Conservation (phyloP, 257 asterid genomes). For the Solanum megistacrolobum region DNA sequence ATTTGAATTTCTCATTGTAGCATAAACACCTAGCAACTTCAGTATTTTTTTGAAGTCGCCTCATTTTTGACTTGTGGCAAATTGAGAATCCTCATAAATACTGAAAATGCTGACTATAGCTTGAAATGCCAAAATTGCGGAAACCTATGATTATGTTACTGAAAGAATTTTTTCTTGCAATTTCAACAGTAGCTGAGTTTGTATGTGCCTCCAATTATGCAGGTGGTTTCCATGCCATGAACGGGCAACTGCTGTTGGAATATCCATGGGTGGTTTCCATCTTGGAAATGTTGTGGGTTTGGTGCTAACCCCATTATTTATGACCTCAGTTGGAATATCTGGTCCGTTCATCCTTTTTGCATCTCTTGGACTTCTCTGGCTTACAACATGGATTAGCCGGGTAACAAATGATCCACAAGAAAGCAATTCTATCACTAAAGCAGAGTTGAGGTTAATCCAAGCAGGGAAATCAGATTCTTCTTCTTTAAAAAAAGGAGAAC, state of each 20-base stretch:
- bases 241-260: conserved; percentile 89
- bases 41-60: neutral
- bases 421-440: conserved; percentile 38
- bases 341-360: conserved; percentile 88
- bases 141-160: neutral
- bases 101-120: neutral
- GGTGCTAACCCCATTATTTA: conserved; percentile 58
- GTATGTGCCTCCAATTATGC: neutral
- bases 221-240: conserved; percentile 93
- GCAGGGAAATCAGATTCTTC: conserved; percentile 68
- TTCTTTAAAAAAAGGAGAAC: conserved; percentile 36
- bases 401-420: conserved; percentile 71
- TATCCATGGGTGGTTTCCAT: conserved; percentile 98
- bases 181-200: neutral
- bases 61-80: neutral
- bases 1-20: neutral
- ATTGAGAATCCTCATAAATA: neutral
- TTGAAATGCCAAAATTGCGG: neutral
- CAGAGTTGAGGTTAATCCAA: conserved; percentile 64
- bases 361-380: conserved; percentile 80
- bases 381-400: conserved; percentile 41
- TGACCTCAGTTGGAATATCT: conserved; percentile 60
- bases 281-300: conserved; percentile 88
- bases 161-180: neutral
- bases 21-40: neutral